phyloP scores from a whole-genome alignment of 805 yeast species.

The Lipomyces oligophaga region DNA sequence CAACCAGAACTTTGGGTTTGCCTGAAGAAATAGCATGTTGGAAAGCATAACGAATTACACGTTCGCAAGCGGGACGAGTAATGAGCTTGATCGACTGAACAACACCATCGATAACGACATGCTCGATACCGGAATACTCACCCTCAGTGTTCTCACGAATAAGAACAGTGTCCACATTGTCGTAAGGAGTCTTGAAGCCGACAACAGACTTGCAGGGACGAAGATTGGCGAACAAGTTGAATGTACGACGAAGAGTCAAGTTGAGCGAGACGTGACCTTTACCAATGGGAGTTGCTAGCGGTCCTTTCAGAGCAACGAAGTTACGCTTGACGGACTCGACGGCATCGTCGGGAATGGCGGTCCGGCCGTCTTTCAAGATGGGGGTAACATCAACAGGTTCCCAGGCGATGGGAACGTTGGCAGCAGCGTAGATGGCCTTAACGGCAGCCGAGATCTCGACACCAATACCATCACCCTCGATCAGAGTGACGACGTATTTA shows the following conservation, averaged over 20 bases:
- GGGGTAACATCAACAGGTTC: constrained; percentile 97
- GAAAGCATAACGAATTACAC: constrained; percentile 93
- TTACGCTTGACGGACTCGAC: constrained; percentile 89
- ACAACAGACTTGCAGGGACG: constrained; percentile 93
- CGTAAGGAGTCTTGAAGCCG: constrained; percentile 89
- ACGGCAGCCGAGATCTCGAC: constrained; percentile 92
- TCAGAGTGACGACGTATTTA: constrained; percentile 87
- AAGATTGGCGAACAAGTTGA: constrained; percentile 92
- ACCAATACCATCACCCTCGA: constrained; percentile 99
- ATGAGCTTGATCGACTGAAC: constrained; percentile 97
- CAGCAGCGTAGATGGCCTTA: constrained; percentile 88
- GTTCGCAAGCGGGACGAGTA: constrained; percentile 93
- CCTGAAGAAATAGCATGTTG: constrained; percentile 89
- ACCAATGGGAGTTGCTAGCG: constrained; percentile 94
- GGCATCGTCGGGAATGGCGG: constrained; percentile 83
- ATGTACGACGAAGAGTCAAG: constrained; percentile 95
- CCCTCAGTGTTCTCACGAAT: constrained; percentile 99
- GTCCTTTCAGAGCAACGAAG: constrained; percentile 95
- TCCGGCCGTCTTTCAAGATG: constrained; percentile 81
- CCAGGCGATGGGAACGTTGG: constrained; percentile 91
- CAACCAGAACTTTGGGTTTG: constrained; percentile 86
- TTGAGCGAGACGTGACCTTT: constrained; percentile 98
- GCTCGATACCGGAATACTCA: constrained; percentile 98
- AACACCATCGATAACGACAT: constrained; percentile 95
- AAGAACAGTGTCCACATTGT: constrained; percentile 86